Conservation (phyloP, 1,139 yeast species). For the Ogataea hybrid region DNA sequence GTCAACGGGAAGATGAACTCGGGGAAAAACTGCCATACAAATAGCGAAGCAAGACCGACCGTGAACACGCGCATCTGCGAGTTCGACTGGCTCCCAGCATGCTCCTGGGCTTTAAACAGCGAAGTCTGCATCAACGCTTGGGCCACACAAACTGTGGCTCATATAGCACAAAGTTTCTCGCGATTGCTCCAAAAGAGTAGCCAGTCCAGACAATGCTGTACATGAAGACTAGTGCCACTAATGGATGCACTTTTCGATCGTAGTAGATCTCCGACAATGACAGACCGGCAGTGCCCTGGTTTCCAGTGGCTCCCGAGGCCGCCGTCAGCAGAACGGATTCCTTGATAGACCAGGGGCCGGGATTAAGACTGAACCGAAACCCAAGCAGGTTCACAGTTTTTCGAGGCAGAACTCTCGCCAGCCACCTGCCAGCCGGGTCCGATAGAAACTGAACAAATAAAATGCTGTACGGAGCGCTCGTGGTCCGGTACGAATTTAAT, state of each 20-base stretch:
- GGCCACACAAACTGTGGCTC: conserved; percentile 48
- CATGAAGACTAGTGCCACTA: conserved; percentile 41
- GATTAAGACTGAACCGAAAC: conserved; percentile 36
- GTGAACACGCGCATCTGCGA: conserved; percentile 38
- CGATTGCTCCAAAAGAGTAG: conserved; percentile 46
- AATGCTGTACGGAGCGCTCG: conserved; percentile 46
- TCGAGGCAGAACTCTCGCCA: conserved; percentile 37
- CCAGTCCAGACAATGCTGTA: conserved; percentile 48
- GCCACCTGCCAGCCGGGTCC: conserved; percentile 43
- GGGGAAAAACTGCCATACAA: conserved; percentile 44
- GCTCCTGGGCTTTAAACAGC: conserved; percentile 37
- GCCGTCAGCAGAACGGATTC: conserved; percentile 46
- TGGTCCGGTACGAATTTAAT: conserved; percentile 47
- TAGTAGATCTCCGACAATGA: conserved; percentile 43
- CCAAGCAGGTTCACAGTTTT: conserved; percentile 27
- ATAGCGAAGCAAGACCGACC: conserved; percentile 33
- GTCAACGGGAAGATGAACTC: conserved; percentile 43
- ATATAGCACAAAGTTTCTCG: conserved; percentile 39
- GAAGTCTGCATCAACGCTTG: conserved; percentile 46
- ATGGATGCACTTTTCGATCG: conserved; percentile 33
- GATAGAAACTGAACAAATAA: conserved; percentile 45
- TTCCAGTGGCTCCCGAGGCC: conserved; percentile 47
- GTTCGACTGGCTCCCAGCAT: conserved; percentile 1
- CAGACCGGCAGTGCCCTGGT: conserved; percentile 41
- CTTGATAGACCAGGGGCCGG: conserved; percentile 48